Conservation (phyloP, 495 filamentous ascomycete genomes). For the Trichodelitschia bisporula region DNA sequence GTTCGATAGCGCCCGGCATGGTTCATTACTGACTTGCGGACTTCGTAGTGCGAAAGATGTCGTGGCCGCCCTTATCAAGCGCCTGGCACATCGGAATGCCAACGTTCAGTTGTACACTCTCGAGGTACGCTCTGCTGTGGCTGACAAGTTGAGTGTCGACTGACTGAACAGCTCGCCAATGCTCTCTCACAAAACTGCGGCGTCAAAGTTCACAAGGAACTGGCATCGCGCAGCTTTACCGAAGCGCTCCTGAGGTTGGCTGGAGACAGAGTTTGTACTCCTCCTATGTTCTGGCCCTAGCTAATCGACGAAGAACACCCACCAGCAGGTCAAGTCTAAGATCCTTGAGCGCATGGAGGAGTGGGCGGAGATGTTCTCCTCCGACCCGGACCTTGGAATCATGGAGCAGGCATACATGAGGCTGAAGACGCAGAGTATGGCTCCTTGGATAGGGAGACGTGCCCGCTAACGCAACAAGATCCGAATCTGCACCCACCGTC, state of each 20-base stretch:
- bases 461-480: conserved; percentile 23
- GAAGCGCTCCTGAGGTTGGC: conserved; percentile 81
- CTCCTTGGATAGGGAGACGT: conserved; percentile 1
- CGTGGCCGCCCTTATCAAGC: conserved; percentile 83
- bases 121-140: conserved; percentile 40
- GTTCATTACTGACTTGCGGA: neutral
- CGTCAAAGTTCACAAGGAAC: conserved; percentile 68
- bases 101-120: conserved; percentile 98
- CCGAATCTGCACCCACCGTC: conserved; percentile 81
- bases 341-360: conserved; percentile 90
- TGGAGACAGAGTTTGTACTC: conserved; percentile 38
- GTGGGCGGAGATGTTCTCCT: conserved; percentile 86
- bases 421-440: conserved; percentile 50
- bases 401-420: conserved; percentile 92
- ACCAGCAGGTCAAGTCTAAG: conserved; percentile 89
- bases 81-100: conserved; percentile 87
- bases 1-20: conserved; percentile 2
- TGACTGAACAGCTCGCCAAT: conserved; percentile 73
- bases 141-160: neutral
- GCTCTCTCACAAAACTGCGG: conserved; percentile 91
- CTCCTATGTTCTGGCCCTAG: neutral
- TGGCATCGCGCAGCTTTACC: conserved; percentile 86
- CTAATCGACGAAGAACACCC: conserved; percentile 40
- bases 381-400: conserved; percentile 78
- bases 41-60: conserved; percentile 51